Evolutionary conservation across 306 rosid species (phyloP), one percentile per base, ranked within the genome.

Genomic region (Malus sieversii): DNA sequence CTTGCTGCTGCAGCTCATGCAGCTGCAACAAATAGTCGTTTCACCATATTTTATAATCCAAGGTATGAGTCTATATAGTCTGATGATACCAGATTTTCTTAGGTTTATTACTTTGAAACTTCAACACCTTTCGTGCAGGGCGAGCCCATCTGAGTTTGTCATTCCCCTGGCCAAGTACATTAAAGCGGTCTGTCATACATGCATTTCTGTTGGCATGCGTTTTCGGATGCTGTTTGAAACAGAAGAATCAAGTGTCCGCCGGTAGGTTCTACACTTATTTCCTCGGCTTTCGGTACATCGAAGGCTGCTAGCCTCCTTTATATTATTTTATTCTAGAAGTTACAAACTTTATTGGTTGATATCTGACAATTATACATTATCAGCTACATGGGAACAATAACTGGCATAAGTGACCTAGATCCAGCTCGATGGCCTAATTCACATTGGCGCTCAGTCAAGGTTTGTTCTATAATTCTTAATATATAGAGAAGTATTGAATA

Each of bases 1-100:
- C 98, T 95, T 82, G 99, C 99, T 72, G 99, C 99, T 19, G 99
- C 99, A 77, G 99, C 99, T 68, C 99, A 95, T 66, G 99, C 99
- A 68, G 99, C 99, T 80, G 90, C 97, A 68, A 95, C 99, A 71
- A 95, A 87, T 62, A 95, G 99, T 68, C 99, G 92, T 44, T 95
- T 95, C 86, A 92, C 98, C 77, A 92, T 95, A 83, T 95, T 92
- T 86, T 95, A 89, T 78, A 95, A 95, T 70, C 99, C 99, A 71
- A 93, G 97, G 99, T 95, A 87, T 20, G 38, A 45, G 51, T 62
- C 22, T 57, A 27, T 25, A 66, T 38, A 7, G 75, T 51, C 64
- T 63, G 62, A 40, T 10, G 35, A 68, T 27, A 46, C 79, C 71
- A 18, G 10, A 32, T 16, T 18, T 46, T 23, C 14, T 29, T 60